A percentile compares a stretch with the other conserved stretches of the same genome.
Evolutionary conservation across 148 eudicot genomes (phyloP).

Genomic region (Talinum fruticosum): DNA sequence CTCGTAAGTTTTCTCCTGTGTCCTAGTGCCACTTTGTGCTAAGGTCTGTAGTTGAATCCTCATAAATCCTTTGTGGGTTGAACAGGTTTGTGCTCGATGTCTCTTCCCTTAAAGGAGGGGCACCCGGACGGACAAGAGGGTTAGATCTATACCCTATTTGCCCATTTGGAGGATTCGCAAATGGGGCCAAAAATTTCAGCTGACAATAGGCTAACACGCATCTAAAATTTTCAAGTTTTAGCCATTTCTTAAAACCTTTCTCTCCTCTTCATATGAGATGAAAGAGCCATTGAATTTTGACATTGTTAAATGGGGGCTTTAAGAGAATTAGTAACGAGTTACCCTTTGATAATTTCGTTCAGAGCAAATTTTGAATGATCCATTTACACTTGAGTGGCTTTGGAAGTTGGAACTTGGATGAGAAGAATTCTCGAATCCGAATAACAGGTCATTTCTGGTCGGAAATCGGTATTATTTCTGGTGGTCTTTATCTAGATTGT

Average conservation of each 20-base stretch:
- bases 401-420: not conserved
- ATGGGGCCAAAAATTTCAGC: slow-evolving; percentile 17
- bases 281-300: not conserved
- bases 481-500: too few relatives aligned
- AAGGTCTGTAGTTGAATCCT: not conserved
- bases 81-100: slow-evolving; percentile 50
- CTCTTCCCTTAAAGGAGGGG: slow-evolving; percentile 53
- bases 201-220: slow-evolving; percentile 24
- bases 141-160: slow-evolving; percentile 25
- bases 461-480: too few relatives aligned
- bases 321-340: slow-evolving; percentile 9
- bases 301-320: slow-evolving; percentile 1
- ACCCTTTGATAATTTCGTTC: not conserved
- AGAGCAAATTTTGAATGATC: not conserved
- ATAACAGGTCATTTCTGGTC: not conserved
- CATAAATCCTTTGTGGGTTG: not conserved
- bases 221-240: not conserved
- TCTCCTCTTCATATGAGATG: not conserved
- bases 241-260: not conserved
- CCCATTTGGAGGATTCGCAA: slow-evolving; percentile 17
- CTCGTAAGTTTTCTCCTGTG: slow-evolving; percentile 38
- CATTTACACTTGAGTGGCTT: not conserved
- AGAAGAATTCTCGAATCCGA: not conserved
- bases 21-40: not conserved
- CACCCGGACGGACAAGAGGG: slow-evolving; percentile 55